Percentiles rank a stretch among this genome's conserved stretches.
phyloP scores from a whole-genome alignment of 306 rosid species.

The Prunus padus region DNA sequence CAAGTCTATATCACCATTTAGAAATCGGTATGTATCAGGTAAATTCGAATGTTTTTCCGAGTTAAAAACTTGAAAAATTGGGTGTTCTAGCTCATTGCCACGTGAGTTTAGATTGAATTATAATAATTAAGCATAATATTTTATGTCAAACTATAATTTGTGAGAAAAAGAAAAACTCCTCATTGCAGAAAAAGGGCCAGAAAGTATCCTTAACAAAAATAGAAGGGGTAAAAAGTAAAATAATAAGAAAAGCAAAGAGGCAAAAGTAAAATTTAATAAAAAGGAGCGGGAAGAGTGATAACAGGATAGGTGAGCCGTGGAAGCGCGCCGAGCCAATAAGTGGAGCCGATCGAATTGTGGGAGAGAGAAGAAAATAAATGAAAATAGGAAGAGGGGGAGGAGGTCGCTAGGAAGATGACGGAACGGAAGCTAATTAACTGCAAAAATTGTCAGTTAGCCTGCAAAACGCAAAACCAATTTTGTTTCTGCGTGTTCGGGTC shows the following conservation, averaged over 20 bases:
- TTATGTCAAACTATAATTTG: too few species aligned
- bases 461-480: not conserved
- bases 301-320: not conserved
- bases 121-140: too few species aligned
- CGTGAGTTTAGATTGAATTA: too few species aligned
- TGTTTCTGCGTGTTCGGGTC: not conserved
- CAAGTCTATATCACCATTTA: too few species aligned
- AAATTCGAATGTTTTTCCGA: too few species aligned
- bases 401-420: constrained; percentile 2
- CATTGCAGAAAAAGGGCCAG: too few species aligned
- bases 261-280: not conserved
- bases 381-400: not conserved
- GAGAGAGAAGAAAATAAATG: not conserved
- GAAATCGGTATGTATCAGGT: too few species aligned
- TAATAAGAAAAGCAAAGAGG: not conserved
- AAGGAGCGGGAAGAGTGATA: not conserved
- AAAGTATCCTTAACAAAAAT: not conserved
- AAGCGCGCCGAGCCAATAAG: constrained; percentile 7
- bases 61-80: too few species aligned
- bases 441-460: constrained; percentile 37
- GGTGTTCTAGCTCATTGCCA: too few species aligned
- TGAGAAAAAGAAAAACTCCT: too few species aligned
- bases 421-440: constrained; percentile 36
- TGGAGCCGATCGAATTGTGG: not conserved
- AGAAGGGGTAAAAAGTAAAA: too few species aligned